Evolutionary conservation across 73 alveolate genomes (phyloP).

Genomic region (Uronychia binucleata): DNA sequence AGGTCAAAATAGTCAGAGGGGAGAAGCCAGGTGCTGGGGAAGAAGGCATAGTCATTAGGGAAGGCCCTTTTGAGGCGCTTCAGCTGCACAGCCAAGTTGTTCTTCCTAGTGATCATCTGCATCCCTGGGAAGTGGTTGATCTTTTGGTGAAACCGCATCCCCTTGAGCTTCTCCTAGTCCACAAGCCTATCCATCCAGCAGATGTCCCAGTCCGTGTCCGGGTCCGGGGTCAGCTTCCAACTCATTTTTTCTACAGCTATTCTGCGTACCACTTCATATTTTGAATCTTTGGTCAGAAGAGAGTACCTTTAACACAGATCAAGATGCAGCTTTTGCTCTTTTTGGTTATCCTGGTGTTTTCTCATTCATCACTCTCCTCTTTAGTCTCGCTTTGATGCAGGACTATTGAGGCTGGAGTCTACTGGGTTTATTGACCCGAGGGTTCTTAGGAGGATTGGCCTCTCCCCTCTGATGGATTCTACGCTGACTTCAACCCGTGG

Average conservation of each 20-base stretch:
- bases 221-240: constrained; percentile 30
- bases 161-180: constrained; percentile 46
- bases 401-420: too few species aligned
- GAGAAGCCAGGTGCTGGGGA: constrained; percentile 46
- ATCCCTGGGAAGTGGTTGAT: constrained; percentile 85
- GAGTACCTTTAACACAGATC: too few species aligned
- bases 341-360: too few species aligned
- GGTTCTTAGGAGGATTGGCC: too few species aligned
- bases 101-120: constrained; percentile 81
- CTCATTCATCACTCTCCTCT: too few species aligned
- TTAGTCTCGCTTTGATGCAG: too few species aligned
- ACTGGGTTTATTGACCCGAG: too few species aligned
- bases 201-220: constrained; percentile 53
- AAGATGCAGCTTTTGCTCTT: too few species aligned
- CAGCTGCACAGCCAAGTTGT: constrained; percentile 33
- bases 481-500: too few species aligned
- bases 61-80: background rate
- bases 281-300: too few species aligned
- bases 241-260: constrained; percentile 40
- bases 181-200: constrained; percentile 64
- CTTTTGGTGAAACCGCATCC: constrained; percentile 69
- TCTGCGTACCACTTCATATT: constrained; percentile 44
- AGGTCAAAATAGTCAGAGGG: constrained; percentile 30
- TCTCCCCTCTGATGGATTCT: too few species aligned
- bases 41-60: constrained; percentile 21